Base-by-base conservation (phyloP, 1,139 yeast genomes). In the Candida tropicalis region DNA sequence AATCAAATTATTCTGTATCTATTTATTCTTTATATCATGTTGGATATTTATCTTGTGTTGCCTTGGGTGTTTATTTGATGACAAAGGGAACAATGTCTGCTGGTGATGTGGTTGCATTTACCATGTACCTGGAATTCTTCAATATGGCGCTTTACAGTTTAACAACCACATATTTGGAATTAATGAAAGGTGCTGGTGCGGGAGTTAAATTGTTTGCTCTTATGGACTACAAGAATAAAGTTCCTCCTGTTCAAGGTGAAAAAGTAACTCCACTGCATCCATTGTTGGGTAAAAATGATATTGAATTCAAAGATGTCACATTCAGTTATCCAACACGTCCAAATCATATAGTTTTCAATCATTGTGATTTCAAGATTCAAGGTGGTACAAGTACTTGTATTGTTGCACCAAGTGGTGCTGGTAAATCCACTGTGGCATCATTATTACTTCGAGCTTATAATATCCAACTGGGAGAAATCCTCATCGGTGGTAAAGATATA, bases 401-500 rank as follows among this genome's bases (percentile, higher is more conserved):
- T 42, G 97, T 89, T 12, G 97, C 97, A 1, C 87, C 93, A 12
- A 87, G 96, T 15, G 97, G 97, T 0, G 84, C 95, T 45, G 97
- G 97, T 15, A 90, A 90, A 59, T 86, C 95, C 4, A 90, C 97
- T 0, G 77, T 90, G 28, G 84, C 91, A 1, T 80, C 89, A 6
- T 65, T 90, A 39, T 64, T 90, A 17, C 71, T 89, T 49, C 74
- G 96, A 42, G 81, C 87, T 45, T 88, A 89, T 60, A 74, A 79
- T 44, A 60, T 75, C 2, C 65, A 67, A 42, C 46, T 61, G 5
- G 97, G 97, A 16, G 61, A 68, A 15, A 81, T 90, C 31, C 61
- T 70, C 3, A 71, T 90, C 40, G 95, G 91, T 42, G 89, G 88
- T 2, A 68, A 68, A 29, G 77, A 85, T 51, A 77, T 90, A 47